phyloP scores from a whole-genome alignment of 345 rosid genomes.

The Syzygium aromaticum region DNA sequence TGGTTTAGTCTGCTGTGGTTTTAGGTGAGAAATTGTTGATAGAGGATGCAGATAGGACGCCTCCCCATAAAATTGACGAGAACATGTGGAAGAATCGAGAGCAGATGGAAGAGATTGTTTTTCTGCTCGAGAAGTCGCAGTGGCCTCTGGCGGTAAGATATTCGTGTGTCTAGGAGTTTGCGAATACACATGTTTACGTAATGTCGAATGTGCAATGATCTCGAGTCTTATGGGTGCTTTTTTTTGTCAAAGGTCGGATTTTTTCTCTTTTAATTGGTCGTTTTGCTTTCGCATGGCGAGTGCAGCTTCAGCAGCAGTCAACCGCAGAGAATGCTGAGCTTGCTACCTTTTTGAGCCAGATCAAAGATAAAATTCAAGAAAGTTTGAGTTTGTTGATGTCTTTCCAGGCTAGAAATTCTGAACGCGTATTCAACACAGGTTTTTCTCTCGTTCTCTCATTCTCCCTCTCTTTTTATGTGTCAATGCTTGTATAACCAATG shows the following conservation, averaged over 20 bases:
- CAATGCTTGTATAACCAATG: neutral
- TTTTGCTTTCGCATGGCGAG: neutral
- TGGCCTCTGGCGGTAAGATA: constrained; percentile 56
- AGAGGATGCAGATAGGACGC: constrained; percentile 47
- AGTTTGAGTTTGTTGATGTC: constrained; percentile 38
- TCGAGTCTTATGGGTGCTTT: neutral
- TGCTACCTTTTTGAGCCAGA: constrained; percentile 20
- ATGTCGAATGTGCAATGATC: neutral
- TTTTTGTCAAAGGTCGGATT: neutral
- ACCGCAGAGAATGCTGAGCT: constrained; percentile 41
- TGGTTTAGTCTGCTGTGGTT: neutral
- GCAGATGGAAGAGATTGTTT: constrained; percentile 77
- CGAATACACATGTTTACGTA: neutral
- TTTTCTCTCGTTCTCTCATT: neutral
- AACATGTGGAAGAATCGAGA: constrained; percentile 98
- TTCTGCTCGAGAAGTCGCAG: constrained; percentile 52
- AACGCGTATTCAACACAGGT: constrained; percentile 84
- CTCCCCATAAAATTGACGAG: constrained; percentile 90
- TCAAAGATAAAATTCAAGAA: constrained; percentile 31
- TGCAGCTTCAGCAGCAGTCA: constrained; percentile 65
- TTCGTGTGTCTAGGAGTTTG: neutral
- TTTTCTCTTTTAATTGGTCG: neutral
- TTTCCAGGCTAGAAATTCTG: constrained; percentile 79
- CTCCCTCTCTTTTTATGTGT: neutral
- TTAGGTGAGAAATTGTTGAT: constrained; percentile 49